phyloP scores from a whole-genome alignment of 2,329 filamentous ascomycete species.

The Colletotrichum limetticola region DNA sequence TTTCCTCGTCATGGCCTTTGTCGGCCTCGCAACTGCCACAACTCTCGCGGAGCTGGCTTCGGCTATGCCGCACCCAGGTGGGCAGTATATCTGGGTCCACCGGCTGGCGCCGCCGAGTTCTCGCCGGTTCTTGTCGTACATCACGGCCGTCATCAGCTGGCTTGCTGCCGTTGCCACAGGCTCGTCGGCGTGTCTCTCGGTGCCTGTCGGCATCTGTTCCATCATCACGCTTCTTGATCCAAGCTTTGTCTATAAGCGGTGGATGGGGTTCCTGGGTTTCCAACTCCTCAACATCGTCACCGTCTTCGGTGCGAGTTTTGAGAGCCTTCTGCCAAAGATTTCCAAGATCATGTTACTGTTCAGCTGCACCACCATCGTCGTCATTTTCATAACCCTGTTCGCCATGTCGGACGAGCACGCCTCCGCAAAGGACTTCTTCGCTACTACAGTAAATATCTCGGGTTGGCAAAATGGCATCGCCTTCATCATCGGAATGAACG shows the following conservation, averaged over 20 bases:
- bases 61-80: slow-evolving; percentile 43
- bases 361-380: slow-evolving; percentile 38
- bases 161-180: background rate
- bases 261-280: background rate
- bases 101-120: slow-evolving; percentile 35
- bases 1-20: background rate
- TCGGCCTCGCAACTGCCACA: background rate
- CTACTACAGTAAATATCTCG: slow-evolving; percentile 36
- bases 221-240: background rate
- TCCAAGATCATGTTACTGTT: slow-evolving; percentile 41
- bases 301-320: slow-evolving; percentile 32
- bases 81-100: slow-evolving; percentile 43
- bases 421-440: slow-evolving; percentile 39
- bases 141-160: background rate
- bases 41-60: slow-evolving; percentile 42
- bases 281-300: background rate
- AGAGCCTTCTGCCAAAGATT: slow-evolving; percentile 40
- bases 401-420: slow-evolving; percentile 38
- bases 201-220: background rate
- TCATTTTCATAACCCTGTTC: slow-evolving; percentile 41
- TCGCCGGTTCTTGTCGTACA: slow-evolving; percentile 37
- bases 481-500: slow-evolving; percentile 43
- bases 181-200: background rate
- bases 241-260: background rate
- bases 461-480: slow-evolving; percentile 43